These are phyloP conservation scores for Candida glucosophila DNA, from an alignment of 1,139 yeast genomes.

Conservation along the genomic window DNA sequence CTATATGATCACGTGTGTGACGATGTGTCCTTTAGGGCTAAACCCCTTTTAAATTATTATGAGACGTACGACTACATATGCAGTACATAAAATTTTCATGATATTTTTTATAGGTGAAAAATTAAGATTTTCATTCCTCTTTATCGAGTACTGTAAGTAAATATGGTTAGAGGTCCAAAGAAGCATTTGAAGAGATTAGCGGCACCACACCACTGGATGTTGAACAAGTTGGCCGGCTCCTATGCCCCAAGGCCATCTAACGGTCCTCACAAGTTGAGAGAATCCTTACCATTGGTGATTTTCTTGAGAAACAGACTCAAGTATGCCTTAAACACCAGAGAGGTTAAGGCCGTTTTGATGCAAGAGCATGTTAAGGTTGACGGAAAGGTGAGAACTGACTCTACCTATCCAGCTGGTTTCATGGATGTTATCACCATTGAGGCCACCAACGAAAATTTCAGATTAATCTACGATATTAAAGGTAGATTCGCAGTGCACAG, in stretches of 20 bases:
- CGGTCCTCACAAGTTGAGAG: conserved; percentile 99
- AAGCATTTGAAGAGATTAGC: conserved; percentile 39
- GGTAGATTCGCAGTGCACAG: conserved; percentile 99
- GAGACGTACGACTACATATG: neutral
- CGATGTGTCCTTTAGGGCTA: conserved; percentile 6
- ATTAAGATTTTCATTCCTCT: conserved; percentile 4
- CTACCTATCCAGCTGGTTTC: conserved; percentile 98
- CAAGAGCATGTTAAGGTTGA: conserved; percentile 99
- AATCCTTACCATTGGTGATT: conserved; percentile 95
- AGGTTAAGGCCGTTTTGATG: conserved; percentile 98
- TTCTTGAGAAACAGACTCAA: conserved; percentile 99
- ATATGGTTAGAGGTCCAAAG: conserved; percentile 29
- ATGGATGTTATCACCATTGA: conserved; percentile 97
- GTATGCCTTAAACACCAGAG: conserved; percentile 99
- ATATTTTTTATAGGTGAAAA: conserved; percentile 5
- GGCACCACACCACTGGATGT: conserved; percentile 99
- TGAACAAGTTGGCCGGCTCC: conserved; percentile 99
- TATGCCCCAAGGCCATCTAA: conserved; percentile 99
- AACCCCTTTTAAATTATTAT: conserved; percentile 5
- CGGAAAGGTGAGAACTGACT: conserved; percentile 98
- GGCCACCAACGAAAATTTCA: conserved; percentile 98
- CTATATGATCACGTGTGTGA: neutral
- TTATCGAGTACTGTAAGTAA: conserved; percentile 4
- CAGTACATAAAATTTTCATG: neutral
- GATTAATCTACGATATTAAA: conserved; percentile 95